Evolutionary conservation across 2,329 filamentous ascomycete species (phyloP).

Genomic region (Aspergillus pseudoglaucus): DNA sequence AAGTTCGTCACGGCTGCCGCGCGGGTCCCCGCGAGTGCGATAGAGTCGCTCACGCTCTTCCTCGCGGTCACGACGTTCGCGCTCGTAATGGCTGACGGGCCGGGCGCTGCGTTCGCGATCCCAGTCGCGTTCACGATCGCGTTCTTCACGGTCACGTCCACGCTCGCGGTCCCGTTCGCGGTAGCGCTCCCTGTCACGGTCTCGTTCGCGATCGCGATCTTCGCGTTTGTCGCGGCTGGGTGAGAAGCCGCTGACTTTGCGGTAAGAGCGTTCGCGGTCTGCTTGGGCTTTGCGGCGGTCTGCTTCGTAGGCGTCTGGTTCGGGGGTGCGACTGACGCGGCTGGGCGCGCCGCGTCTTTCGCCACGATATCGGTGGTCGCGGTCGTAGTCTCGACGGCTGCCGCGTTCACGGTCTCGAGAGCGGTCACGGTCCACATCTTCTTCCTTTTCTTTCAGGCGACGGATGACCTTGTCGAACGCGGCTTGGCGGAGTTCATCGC

Average conservation of each 20-base stretch:
- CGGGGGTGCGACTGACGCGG: slow-evolving; percentile 77
- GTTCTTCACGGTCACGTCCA: slow-evolving; percentile 25
- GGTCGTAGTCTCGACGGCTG: slow-evolving; percentile 45
- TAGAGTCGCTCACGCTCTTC: slow-evolving; percentile 85
- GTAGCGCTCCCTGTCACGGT: slow-evolving; percentile 30
- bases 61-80: slow-evolving; percentile 80
- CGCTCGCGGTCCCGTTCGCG: slow-evolving; percentile 37
- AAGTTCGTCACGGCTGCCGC: slow-evolving; percentile 75
- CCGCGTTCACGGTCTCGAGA: slow-evolving; percentile 40
- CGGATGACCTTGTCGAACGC: slow-evolving; percentile 91
- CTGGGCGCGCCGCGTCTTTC: slow-evolving; percentile 36
- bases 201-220: slow-evolving; percentile 32
- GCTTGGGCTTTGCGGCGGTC: slow-evolving; percentile 90
- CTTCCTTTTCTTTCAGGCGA: slow-evolving; percentile 84
- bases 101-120: slow-evolving; percentile 29
- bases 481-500: slow-evolving; percentile 72
- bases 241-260: slow-evolving; percentile 64
- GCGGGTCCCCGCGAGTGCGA: slow-evolving; percentile 70
- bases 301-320: slow-evolving; percentile 88
- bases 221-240: slow-evolving; percentile 38
- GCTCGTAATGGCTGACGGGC: slow-evolving; percentile 56
- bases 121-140: slow-evolving; percentile 27
- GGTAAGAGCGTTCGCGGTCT: slow-evolving; percentile 88
- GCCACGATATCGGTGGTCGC: slow-evolving; percentile 46
- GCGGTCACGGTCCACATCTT: slow-evolving; percentile 62